Evolutionary conservation across 139 green algal genomes (phyloP).

Genomic region (Tetradesmus obliquus): DNA sequence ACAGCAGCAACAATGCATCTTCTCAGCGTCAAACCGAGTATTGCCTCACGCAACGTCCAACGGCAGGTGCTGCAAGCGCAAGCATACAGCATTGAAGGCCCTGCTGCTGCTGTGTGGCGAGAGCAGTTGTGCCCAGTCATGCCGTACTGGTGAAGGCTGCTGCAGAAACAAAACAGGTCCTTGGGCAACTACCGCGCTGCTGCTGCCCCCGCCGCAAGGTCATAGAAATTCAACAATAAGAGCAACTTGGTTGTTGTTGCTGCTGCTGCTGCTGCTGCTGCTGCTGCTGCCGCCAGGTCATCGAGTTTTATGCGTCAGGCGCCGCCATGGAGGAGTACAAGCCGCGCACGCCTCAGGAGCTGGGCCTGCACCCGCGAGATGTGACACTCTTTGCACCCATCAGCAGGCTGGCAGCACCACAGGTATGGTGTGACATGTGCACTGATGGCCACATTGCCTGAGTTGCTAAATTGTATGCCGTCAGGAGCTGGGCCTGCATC

Average conservation of each 20-base stretch:
- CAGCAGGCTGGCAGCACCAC: constrained; percentile 45
- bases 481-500: constrained; percentile 48
- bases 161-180: no score
- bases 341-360: constrained; percentile 34
- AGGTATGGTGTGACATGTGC: not conserved
- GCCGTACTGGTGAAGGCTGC: no score
- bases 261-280: not conserved
- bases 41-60: no score
- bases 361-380: constrained; percentile 60
- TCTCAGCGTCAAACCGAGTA: no score
- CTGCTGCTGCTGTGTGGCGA: no score
- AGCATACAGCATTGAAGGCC: not conserved
- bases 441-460: not conserved
- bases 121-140: no score
- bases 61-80: not conserved
- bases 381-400: constrained; percentile 52
- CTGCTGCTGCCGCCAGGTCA: constrained; percentile 39
- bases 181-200: no score
- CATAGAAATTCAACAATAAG: not conserved
- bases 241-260: not conserved
- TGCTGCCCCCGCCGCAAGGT: not conserved
- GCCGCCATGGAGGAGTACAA: constrained; percentile 42
- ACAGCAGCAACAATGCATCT: no score
- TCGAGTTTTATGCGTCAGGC: constrained; percentile 49
- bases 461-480: no score